Evolutionary conservation across 2,329 filamentous ascomycete genomes (phyloP).

Genomic region (Aspergillus piperis): DNA sequence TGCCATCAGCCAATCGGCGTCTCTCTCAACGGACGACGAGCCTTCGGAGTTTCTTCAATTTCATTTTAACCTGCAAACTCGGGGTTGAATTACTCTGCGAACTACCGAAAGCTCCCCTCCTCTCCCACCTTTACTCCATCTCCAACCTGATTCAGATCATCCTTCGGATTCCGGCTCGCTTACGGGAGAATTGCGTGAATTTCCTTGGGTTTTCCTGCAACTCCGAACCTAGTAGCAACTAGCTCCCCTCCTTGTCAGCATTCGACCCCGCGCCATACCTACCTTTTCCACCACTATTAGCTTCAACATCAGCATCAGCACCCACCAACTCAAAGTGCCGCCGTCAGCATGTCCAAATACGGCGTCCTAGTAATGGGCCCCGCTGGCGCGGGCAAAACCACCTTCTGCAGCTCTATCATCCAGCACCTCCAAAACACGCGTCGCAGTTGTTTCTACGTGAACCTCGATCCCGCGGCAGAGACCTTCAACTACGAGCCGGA

Average conservation of each 20-base stretch:
- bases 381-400: conserved; percentile 94
- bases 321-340: background rate
- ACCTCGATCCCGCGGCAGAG: conserved; percentile 95
- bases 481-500: conserved; percentile 88
- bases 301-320: background rate
- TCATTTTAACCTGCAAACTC: background rate
- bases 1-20: conserved; percentile 2
- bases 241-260: background rate
- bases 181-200: background rate
- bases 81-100: too few species aligned
- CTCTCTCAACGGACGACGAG: background rate
- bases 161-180: background rate
- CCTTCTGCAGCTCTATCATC: conserved; percentile 91
- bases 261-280: background rate
- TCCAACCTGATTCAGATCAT: background rate
- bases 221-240: background rate
- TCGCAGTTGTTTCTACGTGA: conserved; percentile 95
- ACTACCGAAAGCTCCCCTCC: too few species aligned
- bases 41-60: background rate
- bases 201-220: background rate
- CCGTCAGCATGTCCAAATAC: conserved; percentile 77
- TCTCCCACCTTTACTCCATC: background rate
- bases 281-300: background rate
- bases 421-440: conserved; percentile 87
- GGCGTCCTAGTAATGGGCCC: conserved; percentile 95